Evolutionary conservation across 2,329 filamentous ascomycete genomes (phyloP), one percentile per base, ranked within the genome.

Genomic region (Harringtonia aguacate): DNA sequence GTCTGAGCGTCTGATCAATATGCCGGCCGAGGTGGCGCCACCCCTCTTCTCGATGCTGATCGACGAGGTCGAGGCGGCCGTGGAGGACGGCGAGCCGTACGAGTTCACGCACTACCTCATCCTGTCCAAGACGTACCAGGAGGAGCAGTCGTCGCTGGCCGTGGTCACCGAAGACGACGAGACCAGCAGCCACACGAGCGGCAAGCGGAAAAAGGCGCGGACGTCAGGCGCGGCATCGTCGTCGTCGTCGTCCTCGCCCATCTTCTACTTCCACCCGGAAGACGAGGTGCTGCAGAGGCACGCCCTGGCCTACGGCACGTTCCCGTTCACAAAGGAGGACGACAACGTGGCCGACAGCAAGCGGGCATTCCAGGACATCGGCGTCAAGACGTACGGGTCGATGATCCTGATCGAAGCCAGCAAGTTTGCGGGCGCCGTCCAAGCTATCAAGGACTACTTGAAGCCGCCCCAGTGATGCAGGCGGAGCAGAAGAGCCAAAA

Each of bases 1-100:
- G n/a, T 86, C 87, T 3, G 92, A 98, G 63, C 80, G 90, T 20
- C 72, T 97, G 55, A 88, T 98, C 69, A 98, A 98, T 68, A 89
- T 95, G 71, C 92, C 92, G n/a, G 72, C 86, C 15, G 86, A 97
- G 63, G 81, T 95, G 50, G 79, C 88, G 14, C 90, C 92, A 27
- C 90, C 92, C 4, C 84, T 97, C 78, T 97, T 95, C 73, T 79
- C 75, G 41, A 95, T 95, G 87, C 76, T 98, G 41, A 69, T 86
- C 39, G 88, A 97, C 58, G 92, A 98, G 71, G 81, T 98, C 41
- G 73, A 83, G 56, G 89, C 83, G 58, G 92, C 92, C 1, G 69
- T 95, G 4, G 81, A 94, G 59, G 88, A 95, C 59, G 83, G 85
- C 58, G 88, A 97, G 64, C 88, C 89, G 0, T 97, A 95, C 63